Conservation (phyloP, 345 rosid species). For the Bretschneidera sinensis region DNA sequence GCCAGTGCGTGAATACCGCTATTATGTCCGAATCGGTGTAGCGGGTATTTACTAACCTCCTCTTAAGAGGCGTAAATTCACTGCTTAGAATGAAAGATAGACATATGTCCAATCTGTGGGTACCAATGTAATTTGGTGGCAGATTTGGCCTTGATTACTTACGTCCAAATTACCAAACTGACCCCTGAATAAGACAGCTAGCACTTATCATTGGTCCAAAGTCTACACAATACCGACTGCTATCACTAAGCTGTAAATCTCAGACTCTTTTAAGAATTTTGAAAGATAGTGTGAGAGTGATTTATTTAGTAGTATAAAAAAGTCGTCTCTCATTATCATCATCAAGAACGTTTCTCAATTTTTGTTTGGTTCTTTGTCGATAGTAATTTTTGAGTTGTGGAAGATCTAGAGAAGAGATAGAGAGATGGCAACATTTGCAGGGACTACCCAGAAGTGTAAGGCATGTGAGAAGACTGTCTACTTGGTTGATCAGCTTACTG, state of each 20-base stretch:
- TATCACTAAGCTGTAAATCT: constrained; percentile 11
- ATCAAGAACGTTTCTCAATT: constrained; percentile 2
- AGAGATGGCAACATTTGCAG: constrained; percentile 39
- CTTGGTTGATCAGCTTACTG: constrained; percentile 43
- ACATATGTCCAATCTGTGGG: background rate
- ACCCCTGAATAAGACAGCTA: constrained; percentile 8
- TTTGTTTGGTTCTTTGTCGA: background rate
- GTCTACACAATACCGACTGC: background rate
- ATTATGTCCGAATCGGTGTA: background rate
- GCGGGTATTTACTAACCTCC: background rate
- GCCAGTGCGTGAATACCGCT: background rate
- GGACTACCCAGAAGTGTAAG: constrained; percentile 50
- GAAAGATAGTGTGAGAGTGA: constrained; percentile 1
- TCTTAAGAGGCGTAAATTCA: background rate
- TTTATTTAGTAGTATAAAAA: background rate
- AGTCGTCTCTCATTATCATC: background rate
- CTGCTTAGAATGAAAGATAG: background rate
- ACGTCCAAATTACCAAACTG: background rate
- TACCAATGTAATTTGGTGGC: background rate
- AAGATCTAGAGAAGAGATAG: constrained; percentile 9
- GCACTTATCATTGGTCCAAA: constrained; percentile 7
- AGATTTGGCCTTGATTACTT: background rate
- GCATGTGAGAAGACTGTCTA: constrained; percentile 52
- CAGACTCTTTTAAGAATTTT: background rate
- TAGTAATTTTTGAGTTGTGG: background rate